Evolutionary conservation across 441 rosid species (phyloP).

Genomic region (Cnidoscolus chayamansa): DNA sequence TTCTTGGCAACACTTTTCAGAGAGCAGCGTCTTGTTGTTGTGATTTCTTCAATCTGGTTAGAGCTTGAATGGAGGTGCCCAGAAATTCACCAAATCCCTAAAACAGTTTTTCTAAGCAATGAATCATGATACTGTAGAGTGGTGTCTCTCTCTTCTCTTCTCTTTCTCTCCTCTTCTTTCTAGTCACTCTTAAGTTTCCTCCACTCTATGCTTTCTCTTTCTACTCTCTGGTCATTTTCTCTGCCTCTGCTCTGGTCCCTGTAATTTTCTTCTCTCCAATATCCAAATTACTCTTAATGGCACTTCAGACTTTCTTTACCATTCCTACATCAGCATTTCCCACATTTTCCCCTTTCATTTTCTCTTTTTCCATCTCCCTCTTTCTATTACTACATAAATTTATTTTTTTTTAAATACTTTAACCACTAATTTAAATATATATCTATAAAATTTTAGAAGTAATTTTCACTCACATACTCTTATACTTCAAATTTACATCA

Average conservation of each 20-base stretch:
- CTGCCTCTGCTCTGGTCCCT: neutral
- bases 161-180: neutral
- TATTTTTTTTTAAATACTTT: no score
- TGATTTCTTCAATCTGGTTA: neutral
- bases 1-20: slow-evolving; percentile 24
- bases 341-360: no score
- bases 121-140: neutral
- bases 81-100: slow-evolving; percentile 33
- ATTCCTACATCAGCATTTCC: slow-evolving; percentile 1
- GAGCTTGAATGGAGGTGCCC: neutral
- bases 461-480: no score
- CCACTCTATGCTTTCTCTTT: slow-evolving; percentile 8
- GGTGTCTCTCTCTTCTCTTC: neutral
- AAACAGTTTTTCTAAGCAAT: slow-evolving; percentile 17
- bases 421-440: no score
- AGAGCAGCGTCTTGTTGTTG: slow-evolving; percentile 12
- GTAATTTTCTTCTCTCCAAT: neutral
- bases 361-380: no score
- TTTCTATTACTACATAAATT: no score
- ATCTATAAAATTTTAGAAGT: no score
- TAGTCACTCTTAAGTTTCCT: neutral
- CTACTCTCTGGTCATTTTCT: slow-evolving; percentile 25
- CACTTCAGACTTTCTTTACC: slow-evolving; percentile 13
- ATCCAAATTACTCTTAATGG: slow-evolving; percentile 5
- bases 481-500: no score